Evolutionary conservation across 345 rosid species (phyloP), one percentile per base, ranked within the genome.

Genomic region (Abelmoschus esculentus): DNA sequence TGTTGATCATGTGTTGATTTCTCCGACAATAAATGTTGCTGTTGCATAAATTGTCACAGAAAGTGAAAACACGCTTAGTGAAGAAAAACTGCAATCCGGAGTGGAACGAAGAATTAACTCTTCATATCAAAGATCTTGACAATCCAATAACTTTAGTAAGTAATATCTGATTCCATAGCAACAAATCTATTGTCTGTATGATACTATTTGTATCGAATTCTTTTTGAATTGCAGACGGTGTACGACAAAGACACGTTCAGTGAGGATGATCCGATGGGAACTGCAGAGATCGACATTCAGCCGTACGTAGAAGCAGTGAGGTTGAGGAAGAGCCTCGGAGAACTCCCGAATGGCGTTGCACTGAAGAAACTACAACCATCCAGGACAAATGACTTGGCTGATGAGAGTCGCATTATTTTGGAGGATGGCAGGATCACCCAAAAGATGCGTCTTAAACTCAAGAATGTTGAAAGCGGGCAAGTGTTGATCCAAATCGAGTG

Each of bases 91-190:
- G 93, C 76, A 90, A 95, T 75, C 99, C 99, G 0, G 87, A 77
- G 69, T 91, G 98, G 98, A 84, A 91, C 15, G 93, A 90, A 36
- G 96, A 90, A 50, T 66, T 88, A 61, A 90, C 96, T 26, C 88
- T 95, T 44, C 77, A 92, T 3, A 75, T 91, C 46, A 77, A 57
- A 22, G 78, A 83, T 40, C 82, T 80, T 17, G 52, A 42, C 60
- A 60, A 72, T 67, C 84, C 90, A 15, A 72, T 95, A 67, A 72
- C 4, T 76, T 79, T 95, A 56, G 97, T 95, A 71, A 84, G 89
- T 78, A 28, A 40, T 11, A 46, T 73, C 8, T 13, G 36, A 4
- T 52, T 79, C 32, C 69, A 1, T 38, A n/a, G 4, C 59, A 14
- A 12, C 38, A 17, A 62, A 44, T 46, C 22, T 29, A 7, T 44